Percentiles rank a stretch among this genome's conserved stretches.
Evolutionary conservation across 768 basidiomycete species (phyloP).

Genomic region (Suillus lakei): DNA sequence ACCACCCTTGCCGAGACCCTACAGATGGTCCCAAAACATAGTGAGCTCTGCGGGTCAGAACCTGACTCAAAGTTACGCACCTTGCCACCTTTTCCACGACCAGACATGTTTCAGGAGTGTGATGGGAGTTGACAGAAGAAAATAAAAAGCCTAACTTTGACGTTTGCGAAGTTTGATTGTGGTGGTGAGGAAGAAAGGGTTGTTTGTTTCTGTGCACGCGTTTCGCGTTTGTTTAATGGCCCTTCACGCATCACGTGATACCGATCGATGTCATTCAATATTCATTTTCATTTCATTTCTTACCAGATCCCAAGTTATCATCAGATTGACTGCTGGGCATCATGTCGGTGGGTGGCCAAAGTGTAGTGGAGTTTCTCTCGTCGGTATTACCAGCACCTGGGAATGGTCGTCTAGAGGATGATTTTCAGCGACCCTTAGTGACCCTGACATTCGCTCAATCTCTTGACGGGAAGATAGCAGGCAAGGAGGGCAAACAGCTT

Average conservation of each 20-base stretch:
- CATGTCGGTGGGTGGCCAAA: neutral
- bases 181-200: constrained; percentile 9
- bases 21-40: constrained; percentile 6
- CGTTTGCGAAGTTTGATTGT: neutral
- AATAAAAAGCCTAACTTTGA: neutral
- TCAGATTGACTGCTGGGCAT: neutral
- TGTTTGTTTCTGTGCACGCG: constrained; percentile 4
- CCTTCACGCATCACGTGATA: constrained; percentile 2
- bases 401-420: constrained; percentile 8
- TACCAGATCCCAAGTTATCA: neutral
- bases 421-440: constrained; percentile 55
- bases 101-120: constrained; percentile 60
- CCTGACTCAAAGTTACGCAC: constrained; percentile 17
- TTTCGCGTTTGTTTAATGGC: constrained; percentile 7
- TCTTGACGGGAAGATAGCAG: constrained; percentile 88
- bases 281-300: neutral
- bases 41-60: neutral
- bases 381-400: constrained; percentile 28
- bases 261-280: neutral
- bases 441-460: constrained; percentile 89
- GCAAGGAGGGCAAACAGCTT: constrained; percentile 71
- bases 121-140: neutral
- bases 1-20: constrained; percentile 86
- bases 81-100: constrained; percentile 88
- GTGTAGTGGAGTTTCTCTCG: constrained; percentile 24